Evolutionary conservation across 768 basidiomycete species (phyloP).

Genomic region (Leccinum obscurum): DNA sequence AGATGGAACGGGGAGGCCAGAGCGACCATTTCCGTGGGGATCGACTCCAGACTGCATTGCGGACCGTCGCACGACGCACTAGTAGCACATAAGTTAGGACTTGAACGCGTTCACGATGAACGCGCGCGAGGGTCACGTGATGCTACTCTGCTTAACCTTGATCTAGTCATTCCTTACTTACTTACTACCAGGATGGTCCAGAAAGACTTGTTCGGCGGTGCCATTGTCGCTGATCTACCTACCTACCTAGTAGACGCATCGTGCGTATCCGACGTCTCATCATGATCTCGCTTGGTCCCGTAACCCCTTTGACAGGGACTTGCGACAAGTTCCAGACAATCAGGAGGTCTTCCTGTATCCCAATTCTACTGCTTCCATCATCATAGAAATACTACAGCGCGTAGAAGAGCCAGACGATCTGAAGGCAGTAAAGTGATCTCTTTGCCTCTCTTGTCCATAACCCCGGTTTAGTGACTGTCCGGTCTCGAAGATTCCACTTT

Average conservation of each 20-base stretch:
- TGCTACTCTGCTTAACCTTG: neutral
- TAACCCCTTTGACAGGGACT: constrained; percentile 38
- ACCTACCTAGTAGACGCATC: constrained; percentile 74
- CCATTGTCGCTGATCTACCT: constrained; percentile 66
- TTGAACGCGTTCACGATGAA: neutral
- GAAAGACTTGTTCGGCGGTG: constrained; percentile 76
- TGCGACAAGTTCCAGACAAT: constrained; percentile 89
- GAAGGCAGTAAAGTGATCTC: constrained; percentile 68
- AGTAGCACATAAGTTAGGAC: neutral
- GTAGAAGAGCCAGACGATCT: constrained; percentile 56
- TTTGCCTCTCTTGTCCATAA: constrained; percentile 6
- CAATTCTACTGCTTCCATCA: constrained; percentile 66
- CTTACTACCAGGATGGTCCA: constrained; percentile 12
- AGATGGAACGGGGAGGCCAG: constrained; percentile 73
- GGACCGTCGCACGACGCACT: constrained; percentile 50
- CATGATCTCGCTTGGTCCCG: neutral
- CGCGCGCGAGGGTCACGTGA: constrained; percentile 20
- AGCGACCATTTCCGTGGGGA: constrained; percentile 49
- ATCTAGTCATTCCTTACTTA: neutral
- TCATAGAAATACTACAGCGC: constrained; percentile 81
- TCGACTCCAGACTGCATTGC: constrained; percentile 57
- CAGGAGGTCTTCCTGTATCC: constrained; percentile 90
- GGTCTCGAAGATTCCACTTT: constrained; percentile 77
- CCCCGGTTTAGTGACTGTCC: constrained; percentile 6
- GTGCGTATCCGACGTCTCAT: constrained; percentile 48